Evolutionary conservation across 306 rosid species (phyloP).

Genomic region (Adenanthera pavonina): DNA sequence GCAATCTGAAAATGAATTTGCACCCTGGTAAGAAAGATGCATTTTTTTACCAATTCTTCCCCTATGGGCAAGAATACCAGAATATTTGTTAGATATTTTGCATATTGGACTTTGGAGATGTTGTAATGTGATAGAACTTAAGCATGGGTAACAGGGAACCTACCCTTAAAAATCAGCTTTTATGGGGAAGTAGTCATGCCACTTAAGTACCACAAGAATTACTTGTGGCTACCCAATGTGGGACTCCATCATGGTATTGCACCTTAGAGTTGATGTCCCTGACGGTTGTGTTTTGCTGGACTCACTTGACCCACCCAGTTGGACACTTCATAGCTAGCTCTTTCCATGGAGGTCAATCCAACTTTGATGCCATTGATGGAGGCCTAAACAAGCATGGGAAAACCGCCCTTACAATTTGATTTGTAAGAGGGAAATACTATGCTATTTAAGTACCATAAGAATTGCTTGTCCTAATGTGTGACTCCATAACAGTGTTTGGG

Average conservation of each 20-base stretch:
- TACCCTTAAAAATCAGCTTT: not conserved
- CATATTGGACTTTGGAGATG: not conserved
- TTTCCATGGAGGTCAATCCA: not conserved
- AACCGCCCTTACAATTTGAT: not conserved
- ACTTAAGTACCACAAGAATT: not conserved
- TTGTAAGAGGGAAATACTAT: not conserved
- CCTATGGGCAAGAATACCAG: conserved; percentile 20
- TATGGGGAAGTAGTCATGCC: not conserved
- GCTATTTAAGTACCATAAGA: not conserved
- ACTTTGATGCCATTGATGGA: not conserved
- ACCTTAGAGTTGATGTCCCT: not conserved
- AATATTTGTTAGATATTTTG: conserved; percentile 15
- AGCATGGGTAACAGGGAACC: not conserved
- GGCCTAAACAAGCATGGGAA: not conserved
- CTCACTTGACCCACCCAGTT: not conserved
- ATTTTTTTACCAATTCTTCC: not conserved
- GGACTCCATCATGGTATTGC: not conserved
- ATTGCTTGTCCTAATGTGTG: not conserved
- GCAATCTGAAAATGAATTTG: conserved; percentile 65
- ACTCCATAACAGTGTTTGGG: not conserved
- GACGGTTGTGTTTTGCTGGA: not conserved
- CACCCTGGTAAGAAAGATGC: conserved; percentile 74
- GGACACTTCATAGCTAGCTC: not conserved
- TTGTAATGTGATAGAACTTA: not conserved
- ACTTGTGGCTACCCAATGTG: not conserved